Percentiles rank a stretch among this genome's conserved stretches.
These are phyloP conservation scores for Eucalyptus regnans DNA, from an alignment of 345 rosid species.

Conservation along the genomic window DNA sequence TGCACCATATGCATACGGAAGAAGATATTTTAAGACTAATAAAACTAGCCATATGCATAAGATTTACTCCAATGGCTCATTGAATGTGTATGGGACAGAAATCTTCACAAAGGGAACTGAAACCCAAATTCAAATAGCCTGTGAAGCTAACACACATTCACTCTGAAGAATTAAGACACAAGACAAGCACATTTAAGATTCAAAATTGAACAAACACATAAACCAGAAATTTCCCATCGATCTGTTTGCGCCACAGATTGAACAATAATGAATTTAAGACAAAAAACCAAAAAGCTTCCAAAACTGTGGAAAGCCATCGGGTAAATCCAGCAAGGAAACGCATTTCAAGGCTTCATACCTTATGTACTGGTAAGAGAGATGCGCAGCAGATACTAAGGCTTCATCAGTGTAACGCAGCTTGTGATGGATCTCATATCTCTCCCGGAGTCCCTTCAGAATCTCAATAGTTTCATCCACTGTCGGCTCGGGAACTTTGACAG, in stretches of 20 bases:
- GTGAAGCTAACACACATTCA: neutral
- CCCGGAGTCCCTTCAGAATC: slow-evolving; percentile 89
- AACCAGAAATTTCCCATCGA: neutral
- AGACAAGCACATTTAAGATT: neutral
- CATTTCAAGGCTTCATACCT: slow-evolving; percentile 26
- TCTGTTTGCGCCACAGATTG: neutral
- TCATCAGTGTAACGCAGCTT: slow-evolving; percentile 97
- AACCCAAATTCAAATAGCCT: neutral
- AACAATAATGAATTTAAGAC: neutral
- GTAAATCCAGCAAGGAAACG: neutral
- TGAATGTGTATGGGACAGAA: neutral
- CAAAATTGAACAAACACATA: neutral
- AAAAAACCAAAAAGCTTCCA: neutral
- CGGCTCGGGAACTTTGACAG: slow-evolving; percentile 97
- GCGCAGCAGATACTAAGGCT: slow-evolving; percentile 80
- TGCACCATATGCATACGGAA: neutral
- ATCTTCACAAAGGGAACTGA: neutral
- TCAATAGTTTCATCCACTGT: slow-evolving; percentile 87
- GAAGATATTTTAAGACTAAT: neutral
- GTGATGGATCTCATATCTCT: slow-evolving; percentile 97
- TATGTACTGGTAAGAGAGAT: slow-evolving; percentile 91
- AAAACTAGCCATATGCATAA: neutral
- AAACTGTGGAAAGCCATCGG: neutral
- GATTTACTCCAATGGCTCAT: neutral
- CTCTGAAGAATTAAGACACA: neutral